A percentile compares a stretch with the other conserved stretches of the same genome.
Evolutionary conservation across 1,284 basidiomycete genomes (phyloP).

Genomic region (Cystobasidium slooffiae): DNA sequence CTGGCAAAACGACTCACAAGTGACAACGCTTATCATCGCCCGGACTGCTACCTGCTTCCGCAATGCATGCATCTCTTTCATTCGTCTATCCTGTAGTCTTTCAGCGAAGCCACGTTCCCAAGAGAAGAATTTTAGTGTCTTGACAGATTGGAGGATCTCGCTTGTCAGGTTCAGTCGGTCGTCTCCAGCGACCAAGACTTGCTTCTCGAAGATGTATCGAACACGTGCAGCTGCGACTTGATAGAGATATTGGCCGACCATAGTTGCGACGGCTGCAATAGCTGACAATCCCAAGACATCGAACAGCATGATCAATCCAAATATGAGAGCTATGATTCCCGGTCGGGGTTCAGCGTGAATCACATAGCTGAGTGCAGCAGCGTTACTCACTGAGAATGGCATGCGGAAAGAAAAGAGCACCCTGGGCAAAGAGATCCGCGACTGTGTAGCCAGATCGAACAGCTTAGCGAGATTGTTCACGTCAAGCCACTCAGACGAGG

Average conservation of each 20-base stretch:
- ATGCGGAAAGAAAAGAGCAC: conserved; percentile 57
- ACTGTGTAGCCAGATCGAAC: conserved; percentile 1
- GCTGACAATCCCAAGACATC: conserved; percentile 59
- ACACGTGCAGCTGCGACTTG: conserved; percentile 58
- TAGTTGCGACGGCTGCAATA: conserved; percentile 58
- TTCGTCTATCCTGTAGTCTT: conserved; percentile 60
- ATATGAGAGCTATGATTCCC: conserved; percentile 52
- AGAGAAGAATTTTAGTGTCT: conserved; percentile 60
- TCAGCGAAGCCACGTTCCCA: conserved; percentile 61
- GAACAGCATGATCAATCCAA: conserved; percentile 61
- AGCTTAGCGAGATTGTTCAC: background rate
- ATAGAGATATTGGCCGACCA: conserved; percentile 58
- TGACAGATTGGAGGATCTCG: conserved; percentile 63
- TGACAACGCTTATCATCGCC: conserved; percentile 60
- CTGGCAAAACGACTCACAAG: conserved; percentile 53
- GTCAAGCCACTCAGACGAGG: background rate
- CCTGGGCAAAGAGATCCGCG: conserved; percentile 55
- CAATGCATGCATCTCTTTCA: conserved; percentile 60
- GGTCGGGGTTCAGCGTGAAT: background rate
- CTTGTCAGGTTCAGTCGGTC: conserved; percentile 62
- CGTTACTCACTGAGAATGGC: conserved; percentile 55
- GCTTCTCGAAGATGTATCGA: conserved; percentile 60
- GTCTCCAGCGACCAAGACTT: conserved; percentile 62
- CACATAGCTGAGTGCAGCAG: background rate
- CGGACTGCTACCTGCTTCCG: conserved; percentile 60